A percentile compares a stretch with the other conserved stretches of the same genome.
phyloP scores from a whole-genome alignment of 2,329 filamentous ascomycete genomes.

The Juglanconis juglandina region DNA sequence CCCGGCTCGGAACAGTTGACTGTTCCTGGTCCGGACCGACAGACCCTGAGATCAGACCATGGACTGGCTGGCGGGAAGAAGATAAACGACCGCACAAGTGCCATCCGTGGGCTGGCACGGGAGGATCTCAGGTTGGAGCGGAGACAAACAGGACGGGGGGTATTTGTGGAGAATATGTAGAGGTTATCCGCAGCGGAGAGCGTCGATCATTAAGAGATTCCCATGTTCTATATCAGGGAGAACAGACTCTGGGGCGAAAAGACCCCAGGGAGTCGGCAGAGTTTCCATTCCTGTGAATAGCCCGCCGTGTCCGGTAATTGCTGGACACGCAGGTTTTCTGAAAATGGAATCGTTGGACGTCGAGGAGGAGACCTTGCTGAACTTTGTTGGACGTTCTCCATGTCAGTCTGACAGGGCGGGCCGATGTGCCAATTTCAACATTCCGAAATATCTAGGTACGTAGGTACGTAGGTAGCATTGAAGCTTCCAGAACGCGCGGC shows the following conservation, averaged over 20 bases:
- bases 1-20: no score
- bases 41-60: no score
- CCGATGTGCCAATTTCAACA: not conserved
- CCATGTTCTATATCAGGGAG: not conserved
- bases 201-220: not conserved
- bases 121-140: not conserved
- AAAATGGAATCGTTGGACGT: no score
- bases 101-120: not conserved
- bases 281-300: not conserved
- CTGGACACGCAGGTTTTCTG: no score
- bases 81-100: no score
- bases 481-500: constrained; percentile 6
- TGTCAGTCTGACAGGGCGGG: not conserved
- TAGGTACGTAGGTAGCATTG: no score
- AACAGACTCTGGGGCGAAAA: not conserved
- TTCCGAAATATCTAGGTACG: not conserved
- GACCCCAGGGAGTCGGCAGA: not conserved
- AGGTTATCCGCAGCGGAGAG: constrained; percentile 8
- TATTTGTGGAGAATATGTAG: constrained; percentile 4
- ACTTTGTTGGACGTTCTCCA: no score
- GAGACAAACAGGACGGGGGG: not conserved
- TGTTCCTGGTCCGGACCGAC: no score
- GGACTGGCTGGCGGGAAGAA: no score
- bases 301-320: not conserved
- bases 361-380: no score